A percentile compares a stretch with the other conserved stretches of the same genome.
These are phyloP conservation scores for Malassezia furfur DNA, from an alignment of 1,284 basidiomycete species.

Conservation along the genomic window DNA sequence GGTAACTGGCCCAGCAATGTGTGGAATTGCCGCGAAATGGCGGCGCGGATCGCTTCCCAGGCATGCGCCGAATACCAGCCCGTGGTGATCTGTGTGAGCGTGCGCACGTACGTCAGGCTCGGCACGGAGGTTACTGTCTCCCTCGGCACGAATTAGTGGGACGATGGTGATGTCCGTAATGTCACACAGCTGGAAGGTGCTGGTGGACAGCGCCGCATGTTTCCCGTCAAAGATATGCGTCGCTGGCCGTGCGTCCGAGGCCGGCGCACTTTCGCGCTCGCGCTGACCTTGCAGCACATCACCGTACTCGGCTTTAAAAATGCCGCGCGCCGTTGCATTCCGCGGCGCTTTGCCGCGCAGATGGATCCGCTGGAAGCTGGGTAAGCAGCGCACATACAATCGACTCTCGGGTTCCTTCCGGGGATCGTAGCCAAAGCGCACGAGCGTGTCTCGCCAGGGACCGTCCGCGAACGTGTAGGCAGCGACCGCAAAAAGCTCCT, in stretches of 20 bases:
- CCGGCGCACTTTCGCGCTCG: not conserved
- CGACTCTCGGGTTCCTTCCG: conserved; percentile 61
- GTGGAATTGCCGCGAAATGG: conserved; percentile 24
- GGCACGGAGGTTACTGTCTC: conserved; percentile 5
- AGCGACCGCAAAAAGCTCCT: conserved; percentile 51
- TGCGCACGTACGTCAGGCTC: conserved; percentile 15
- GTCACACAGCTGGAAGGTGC: conserved; percentile 86
- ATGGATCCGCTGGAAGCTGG: conserved; percentile 24
- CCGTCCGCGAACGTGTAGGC: conserved; percentile 84
- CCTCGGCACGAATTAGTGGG: conserved; percentile 22
- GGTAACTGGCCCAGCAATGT: conserved; percentile 5
- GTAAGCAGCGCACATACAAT: conserved; percentile 48
- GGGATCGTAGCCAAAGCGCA: conserved; percentile 83
- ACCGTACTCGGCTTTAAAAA: conserved; percentile 10
- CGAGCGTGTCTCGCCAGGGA: conserved; percentile 79
- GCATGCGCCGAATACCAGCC: conserved; percentile 33
- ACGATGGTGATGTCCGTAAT: conserved; percentile 64
- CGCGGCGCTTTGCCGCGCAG: conserved; percentile 18
- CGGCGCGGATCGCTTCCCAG: conserved; percentile 25
- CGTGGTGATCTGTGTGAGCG: conserved; percentile 14
- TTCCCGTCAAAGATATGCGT: conserved; percentile 82
- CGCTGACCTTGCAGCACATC: not conserved
- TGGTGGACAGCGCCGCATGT: conserved; percentile 65
- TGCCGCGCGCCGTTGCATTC: not conserved
- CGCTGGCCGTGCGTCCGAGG: conserved; percentile 16